phyloP scores from a whole-genome alignment of 2,329 filamentous ascomycete genomes.

The Chrysoporthe puriensis region DNA sequence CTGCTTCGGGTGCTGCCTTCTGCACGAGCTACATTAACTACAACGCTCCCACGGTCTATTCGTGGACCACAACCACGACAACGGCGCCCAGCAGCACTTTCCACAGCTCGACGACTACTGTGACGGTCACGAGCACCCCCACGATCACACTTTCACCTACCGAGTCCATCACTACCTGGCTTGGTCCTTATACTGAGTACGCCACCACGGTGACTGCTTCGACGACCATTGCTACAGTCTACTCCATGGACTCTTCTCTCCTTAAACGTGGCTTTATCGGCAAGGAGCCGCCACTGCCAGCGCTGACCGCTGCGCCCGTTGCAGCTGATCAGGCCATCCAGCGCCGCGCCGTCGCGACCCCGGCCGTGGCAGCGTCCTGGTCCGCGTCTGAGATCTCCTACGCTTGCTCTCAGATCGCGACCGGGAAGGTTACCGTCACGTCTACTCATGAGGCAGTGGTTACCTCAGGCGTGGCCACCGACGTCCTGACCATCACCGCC shows the following conservation, averaged over 20 bases:
- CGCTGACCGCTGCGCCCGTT: neutral
- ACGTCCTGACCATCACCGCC: neutral
- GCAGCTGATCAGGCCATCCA: neutral
- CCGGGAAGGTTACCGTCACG: neutral
- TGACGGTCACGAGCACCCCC: neutral
- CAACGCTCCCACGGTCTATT: neutral
- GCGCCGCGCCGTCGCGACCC: neutral
- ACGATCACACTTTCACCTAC: neutral
- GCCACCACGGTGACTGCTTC: neutral
- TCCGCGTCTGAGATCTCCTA: slow-evolving; percentile 1
- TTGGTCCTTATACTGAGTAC: neutral
- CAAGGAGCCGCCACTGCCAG: neutral
- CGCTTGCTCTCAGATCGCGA: slow-evolving; percentile 2
- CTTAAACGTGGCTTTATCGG: neutral
- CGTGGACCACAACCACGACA: neutral
- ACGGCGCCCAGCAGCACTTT: neutral
- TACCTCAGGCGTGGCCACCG: neutral
- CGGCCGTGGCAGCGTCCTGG: neutral
- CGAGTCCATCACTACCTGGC: neutral
- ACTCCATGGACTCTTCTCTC: neutral
- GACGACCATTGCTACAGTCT: neutral
- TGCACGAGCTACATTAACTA: slow-evolving; percentile 12
- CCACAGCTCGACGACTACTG: neutral
- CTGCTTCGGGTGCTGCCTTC: neutral
- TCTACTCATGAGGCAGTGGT: neutral